Base-by-base conservation (phyloP, 2,329 filamentous ascomycete genomes). In the Colletotrichum australisinense region DNA sequence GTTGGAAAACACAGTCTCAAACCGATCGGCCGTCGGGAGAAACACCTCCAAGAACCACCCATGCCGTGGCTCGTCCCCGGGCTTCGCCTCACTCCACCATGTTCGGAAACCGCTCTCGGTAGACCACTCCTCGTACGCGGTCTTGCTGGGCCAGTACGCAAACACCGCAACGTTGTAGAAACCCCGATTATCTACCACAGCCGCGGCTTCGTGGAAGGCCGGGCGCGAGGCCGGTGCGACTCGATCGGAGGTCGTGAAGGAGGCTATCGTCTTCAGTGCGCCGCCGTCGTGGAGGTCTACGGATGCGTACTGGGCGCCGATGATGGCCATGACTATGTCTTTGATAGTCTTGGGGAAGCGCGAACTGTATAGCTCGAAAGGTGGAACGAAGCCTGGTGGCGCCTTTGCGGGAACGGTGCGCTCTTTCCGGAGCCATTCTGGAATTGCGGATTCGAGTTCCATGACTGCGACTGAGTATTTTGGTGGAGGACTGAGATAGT, bases 11-110 rank as follows among this genome's bases (percentile, higher is more conserved):
- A 86, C 77, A 1, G 83, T 86, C 74, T 87, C 85, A 75, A 85
- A 81, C 22, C 83, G 81, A 67, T 86, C 83, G 2, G 84, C 77
- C 1, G 81, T 78, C 5, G 85, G 84, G 35, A 79, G 77, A 68
- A 86, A 81, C 42, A 85, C 76, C 75, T 87, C 84, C 22, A 81
- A 75, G 75, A 86, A 86, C 82, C 82, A 86, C 7, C 85, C 84
- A 16, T 82, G 64, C 1, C 14, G 60, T 2, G 58, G 75, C 9
- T 30, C 2, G 19, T 57, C 60, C 19, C 75, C 76, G 5, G 76
- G 74, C 19, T 79, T 69, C 1, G 81, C 70, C 4, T 63, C 76
- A 3, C 79, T 56, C 84, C 84, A 86, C 83, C 83, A 85, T 0
- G 52, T 55, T 1, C 77, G 60, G 67, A 85, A 86, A 1, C 81